phyloP scores from a whole-genome alignment of 192 early-diverging fungal species.

The Lunasporangiospora selenospora region DNA sequence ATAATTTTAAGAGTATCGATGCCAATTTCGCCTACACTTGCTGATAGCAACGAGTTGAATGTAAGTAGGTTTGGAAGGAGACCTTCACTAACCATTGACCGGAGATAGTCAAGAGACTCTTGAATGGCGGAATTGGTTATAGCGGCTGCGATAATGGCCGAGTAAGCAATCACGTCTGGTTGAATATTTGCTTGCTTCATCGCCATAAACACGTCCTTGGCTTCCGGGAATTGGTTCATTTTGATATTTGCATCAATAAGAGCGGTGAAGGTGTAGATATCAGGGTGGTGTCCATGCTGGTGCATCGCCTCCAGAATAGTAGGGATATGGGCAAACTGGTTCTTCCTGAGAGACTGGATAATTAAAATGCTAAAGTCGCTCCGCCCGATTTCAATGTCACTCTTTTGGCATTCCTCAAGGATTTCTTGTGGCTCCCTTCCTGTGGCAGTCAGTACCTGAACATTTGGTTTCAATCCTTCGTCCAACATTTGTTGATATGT shows the following conservation, averaged over 20 bases:
- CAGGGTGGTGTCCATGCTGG: conserved; percentile 6
- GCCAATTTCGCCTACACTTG: conserved; percentile 32
- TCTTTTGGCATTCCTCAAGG: conserved; percentile 3
- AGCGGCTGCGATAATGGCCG: conserved; percentile 31
- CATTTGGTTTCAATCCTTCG: conserved; percentile 7
- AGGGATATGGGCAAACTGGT: conserved; percentile 12
- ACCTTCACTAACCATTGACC: conserved; percentile 30
- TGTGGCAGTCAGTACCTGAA: conserved; percentile 11
- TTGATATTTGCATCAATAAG: conserved; percentile 43
- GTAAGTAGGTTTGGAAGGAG: conserved; percentile 34
- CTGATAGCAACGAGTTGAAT: conserved; percentile 37
- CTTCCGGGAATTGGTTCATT: conserved; percentile 34
- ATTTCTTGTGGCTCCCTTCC: conserved; percentile 5
- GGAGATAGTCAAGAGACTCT: conserved; percentile 34
- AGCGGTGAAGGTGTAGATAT: conserved; percentile 23
- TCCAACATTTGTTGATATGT: not conserved
- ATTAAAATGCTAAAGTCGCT: conserved; percentile 25
- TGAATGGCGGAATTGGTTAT: conserved; percentile 9
- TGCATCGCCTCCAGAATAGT: conserved; percentile 13
- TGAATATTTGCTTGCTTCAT: conserved; percentile 39
- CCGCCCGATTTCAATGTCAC: not conserved
- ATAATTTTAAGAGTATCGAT: conserved; percentile 13
- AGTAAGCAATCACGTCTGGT: conserved; percentile 42
- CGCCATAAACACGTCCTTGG: conserved; percentile 29
- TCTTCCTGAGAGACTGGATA: conserved; percentile 7